These are phyloP conservation scores for Aspergillus leporis DNA, from an alignment of 495 filamentous ascomycete genomes.

Conservation along the genomic window DNA sequence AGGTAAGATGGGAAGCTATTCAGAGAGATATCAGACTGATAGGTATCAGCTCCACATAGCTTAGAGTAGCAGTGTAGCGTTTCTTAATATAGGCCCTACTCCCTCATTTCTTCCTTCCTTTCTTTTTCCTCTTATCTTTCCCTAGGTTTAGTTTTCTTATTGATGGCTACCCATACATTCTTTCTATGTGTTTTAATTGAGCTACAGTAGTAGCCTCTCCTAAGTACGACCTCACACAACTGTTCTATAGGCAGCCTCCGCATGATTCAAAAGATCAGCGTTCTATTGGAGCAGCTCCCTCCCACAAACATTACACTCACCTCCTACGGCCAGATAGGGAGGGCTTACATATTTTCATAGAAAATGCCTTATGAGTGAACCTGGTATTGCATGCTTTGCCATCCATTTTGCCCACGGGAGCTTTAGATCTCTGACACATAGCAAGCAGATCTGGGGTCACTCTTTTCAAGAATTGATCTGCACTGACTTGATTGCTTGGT, in stretches of 20 bases:
- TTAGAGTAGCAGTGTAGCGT: too few relatives aligned
- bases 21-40: too few relatives aligned
- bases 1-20: too few relatives aligned
- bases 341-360: conserved; percentile 19
- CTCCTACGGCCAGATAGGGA: conserved; percentile 12
- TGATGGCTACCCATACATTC: too few relatives aligned
- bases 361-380: conserved; percentile 22
- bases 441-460: conserved; percentile 17
- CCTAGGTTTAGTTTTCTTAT: too few relatives aligned
- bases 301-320: conserved; percentile 16
- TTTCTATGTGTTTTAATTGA: too few relatives aligned
- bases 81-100: too few relatives aligned
- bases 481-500: conserved; percentile 19
- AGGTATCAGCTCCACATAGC: too few relatives aligned
- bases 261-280: conserved; percentile 18
- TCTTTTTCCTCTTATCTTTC: too few relatives aligned
- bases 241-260: conserved; percentile 10
- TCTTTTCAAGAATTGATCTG: conserved; percentile 15
- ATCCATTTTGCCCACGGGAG: conserved; percentile 18
- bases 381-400: conserved; percentile 8
- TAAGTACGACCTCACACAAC: conserved; percentile 9
- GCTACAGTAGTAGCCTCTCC: conserved; percentile 7
- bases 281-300: conserved; percentile 14
- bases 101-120: too few relatives aligned
- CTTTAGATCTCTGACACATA: conserved; percentile 19